These are phyloP conservation scores for Tubosaeta brunneosetosa DNA, from an alignment of 768 basidiomycete genomes.

Conservation along the genomic window DNA sequence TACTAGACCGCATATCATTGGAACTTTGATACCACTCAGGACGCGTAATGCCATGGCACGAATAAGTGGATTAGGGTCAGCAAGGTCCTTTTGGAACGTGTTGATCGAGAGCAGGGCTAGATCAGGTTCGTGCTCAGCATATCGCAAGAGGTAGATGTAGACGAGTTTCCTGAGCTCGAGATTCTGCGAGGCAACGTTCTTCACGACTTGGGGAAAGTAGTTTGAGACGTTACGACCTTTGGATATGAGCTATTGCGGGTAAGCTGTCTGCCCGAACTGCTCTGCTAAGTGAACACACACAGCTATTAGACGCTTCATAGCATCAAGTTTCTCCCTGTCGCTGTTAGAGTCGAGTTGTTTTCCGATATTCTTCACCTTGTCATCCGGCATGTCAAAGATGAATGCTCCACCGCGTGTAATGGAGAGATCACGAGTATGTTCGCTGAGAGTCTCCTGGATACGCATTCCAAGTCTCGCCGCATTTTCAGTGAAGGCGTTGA, in stretches of 20 bases:
- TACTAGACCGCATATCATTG: slow-evolving; percentile 81
- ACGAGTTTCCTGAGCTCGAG: slow-evolving; percentile 95
- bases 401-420: slow-evolving; percentile 52
- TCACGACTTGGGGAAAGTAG: slow-evolving; percentile 96
- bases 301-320: slow-evolving; percentile 91
- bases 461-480: slow-evolving; percentile 78
- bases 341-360: slow-evolving; percentile 84
- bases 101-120: slow-evolving; percentile 95
- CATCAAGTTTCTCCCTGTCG: slow-evolving; percentile 89
- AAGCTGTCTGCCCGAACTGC: not conserved
- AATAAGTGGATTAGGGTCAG: slow-evolving; percentile 88
- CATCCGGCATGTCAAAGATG: slow-evolving; percentile 67
- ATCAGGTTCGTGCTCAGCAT: slow-evolving; percentile 91
- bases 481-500: slow-evolving; percentile 63
- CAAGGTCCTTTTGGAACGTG: slow-evolving; percentile 95
- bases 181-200: slow-evolving; percentile 90
- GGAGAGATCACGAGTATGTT: slow-evolving; percentile 70
- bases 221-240: slow-evolving; percentile 88
- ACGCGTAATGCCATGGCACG: slow-evolving; percentile 95
- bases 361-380: slow-evolving; percentile 76
- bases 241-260: slow-evolving; percentile 67
- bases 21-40: slow-evolving; percentile 85
- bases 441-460: slow-evolving; percentile 77
- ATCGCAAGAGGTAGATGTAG: slow-evolving; percentile 94
- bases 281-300: slow-evolving; percentile 43